Evolutionary conservation across 805 yeast species (phyloP), one percentile per base, ranked within the genome.

Genomic region (Wickerhamomyces chaumierensis): DNA sequence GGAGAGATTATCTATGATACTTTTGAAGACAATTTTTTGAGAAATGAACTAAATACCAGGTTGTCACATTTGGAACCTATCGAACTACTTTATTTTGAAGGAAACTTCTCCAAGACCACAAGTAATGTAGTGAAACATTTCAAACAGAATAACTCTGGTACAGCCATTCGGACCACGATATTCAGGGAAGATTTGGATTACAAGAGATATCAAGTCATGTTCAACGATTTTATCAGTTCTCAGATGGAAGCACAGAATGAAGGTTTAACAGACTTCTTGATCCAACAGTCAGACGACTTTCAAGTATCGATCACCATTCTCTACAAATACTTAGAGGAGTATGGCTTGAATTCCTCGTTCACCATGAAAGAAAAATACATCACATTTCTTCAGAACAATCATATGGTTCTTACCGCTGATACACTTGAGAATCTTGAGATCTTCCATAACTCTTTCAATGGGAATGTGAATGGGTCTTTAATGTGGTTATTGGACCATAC

Each of bases 401-500:
- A 65, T 36, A 74, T 73, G 70, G 62, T 76, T 63, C 57, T 77
- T 13, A 79, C 81, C 39, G 71, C 80, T 2, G 76, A 72, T 48
- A 77, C 95, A 0, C 47, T 92, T 4, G 67, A 69, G 25, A 76
- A 82, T 33, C 60, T 92, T 17, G 96, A 92, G 51, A 70, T 92
- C 1, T 85, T 83, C 49, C 62, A 63, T 17, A 84, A 84, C 48
- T 60, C 68, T 3, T 75, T 92, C 0, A 76, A 76, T 44, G 55
- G 61, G 12, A 60, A 66, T 4, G 63, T 63, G 8, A 59, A 66
- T 25, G 97, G 96, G 0, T 75, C 95, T 0, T 60, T 90, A 13
- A 55, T 83, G 14, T 84, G 94, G 87, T 62, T 85, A 2, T 48
- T 92, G 42, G 82, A 90, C 53, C 87, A 81, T 46, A 84, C 97